Percentiles rank a stretch among this genome's conserved stretches.
Conservation (phyloP, 78 protist genomes). For the Planoprotostelium fungivorum region DNA sequence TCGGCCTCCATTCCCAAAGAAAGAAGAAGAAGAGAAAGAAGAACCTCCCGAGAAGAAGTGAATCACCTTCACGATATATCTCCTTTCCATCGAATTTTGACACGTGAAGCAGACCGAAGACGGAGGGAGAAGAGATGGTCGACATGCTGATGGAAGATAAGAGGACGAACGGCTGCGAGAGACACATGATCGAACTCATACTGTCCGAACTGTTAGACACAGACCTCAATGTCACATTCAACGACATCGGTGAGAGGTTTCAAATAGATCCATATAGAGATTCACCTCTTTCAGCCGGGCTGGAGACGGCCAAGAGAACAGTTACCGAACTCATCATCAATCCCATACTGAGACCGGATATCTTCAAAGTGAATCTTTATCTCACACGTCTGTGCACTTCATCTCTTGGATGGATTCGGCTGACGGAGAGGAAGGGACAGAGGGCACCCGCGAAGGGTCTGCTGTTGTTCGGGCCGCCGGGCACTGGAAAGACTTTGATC, state of each 20-base stretch:
- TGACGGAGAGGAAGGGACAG: slow-evolving; percentile 17
- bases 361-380: slow-evolving; percentile 16
- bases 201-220: slow-evolving; percentile 23
- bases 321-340: slow-evolving; percentile 41
- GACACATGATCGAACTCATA: slow-evolving; percentile 8
- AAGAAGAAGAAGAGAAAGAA: slow-evolving; percentile 20
- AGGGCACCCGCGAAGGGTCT: slow-evolving; percentile 66
- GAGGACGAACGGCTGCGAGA: slow-evolving; percentile 12
- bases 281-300: slow-evolving; percentile 33
- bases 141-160: background rate
- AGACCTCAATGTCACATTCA: slow-evolving; percentile 32
- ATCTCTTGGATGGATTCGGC: background rate
- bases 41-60: slow-evolving; percentile 6
- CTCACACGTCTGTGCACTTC: background rate
- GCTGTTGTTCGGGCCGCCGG: slow-evolving; percentile 78
- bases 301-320: slow-evolving; percentile 43
- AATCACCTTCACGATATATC: background rate
- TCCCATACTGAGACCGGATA: slow-evolving; percentile 58
- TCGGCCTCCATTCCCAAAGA: slow-evolving; percentile 14
- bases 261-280: slow-evolving; percentile 23
- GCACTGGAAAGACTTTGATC: slow-evolving; percentile 73
- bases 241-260: slow-evolving; percentile 45
- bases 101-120: background rate
- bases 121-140: background rate
- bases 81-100: background rate